Percentiles rank a stretch among this genome's conserved stretches.
phyloP scores from a whole-genome alignment of 257 asterid genomes.

The Solanum lycopersicoides region DNA sequence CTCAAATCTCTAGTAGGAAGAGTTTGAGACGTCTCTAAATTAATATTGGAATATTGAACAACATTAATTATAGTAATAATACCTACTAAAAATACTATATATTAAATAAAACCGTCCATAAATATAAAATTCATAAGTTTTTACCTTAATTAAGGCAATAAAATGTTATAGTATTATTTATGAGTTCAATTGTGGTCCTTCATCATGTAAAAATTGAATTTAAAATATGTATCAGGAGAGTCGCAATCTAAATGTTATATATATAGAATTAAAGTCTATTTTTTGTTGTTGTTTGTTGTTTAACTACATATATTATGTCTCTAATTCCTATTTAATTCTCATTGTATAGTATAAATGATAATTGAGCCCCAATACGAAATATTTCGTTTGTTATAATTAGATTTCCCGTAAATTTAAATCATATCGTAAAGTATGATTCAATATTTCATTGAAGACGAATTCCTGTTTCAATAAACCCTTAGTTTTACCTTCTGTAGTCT shows the following conservation, averaged over 20 bases:
- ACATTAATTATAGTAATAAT: neutral
- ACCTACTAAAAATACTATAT: neutral
- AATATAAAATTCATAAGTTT: neutral
- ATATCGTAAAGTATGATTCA: too few relatives aligned
- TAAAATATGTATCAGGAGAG: neutral
- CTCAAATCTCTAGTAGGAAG: neutral
- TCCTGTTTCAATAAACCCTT: too few relatives aligned
- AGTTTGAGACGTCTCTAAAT: neutral
- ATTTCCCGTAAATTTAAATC: too few relatives aligned
- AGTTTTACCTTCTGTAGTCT: too few relatives aligned
- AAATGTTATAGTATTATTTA: neutral
- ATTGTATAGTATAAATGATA: too few relatives aligned
- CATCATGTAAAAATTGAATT: neutral
- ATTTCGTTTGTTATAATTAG: too few relatives aligned
- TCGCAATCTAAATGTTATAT: neutral
- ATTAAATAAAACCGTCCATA: neutral
- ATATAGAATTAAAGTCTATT: too few relatives aligned
- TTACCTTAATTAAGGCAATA: neutral
- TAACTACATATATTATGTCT: too few relatives aligned
- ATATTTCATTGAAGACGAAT: too few relatives aligned
- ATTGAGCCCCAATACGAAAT: too few relatives aligned
- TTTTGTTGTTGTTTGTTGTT: too few relatives aligned
- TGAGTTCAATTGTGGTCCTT: neutral
- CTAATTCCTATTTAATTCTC: too few relatives aligned
- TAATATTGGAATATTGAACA: neutral